Evolutionary conservation across 805 yeast species (phyloP), one percentile per base, ranked within the genome.

Genomic region (Wickerhamomyces silvicola): DNA sequence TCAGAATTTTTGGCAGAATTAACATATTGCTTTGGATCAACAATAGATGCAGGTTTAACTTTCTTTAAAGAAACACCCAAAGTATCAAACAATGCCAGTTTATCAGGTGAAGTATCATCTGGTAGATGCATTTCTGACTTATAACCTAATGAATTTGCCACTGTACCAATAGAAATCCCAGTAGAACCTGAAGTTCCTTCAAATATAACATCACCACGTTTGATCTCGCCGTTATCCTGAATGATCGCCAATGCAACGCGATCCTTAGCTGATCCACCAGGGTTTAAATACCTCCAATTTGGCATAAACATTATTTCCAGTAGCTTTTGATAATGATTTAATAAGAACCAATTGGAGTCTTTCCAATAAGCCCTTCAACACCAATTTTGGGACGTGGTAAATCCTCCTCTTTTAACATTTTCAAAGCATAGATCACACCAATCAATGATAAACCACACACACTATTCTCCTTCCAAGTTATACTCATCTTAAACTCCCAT

Each of bases 181-280:
- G 98, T 90, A 0, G 97, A 87, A 0, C 98, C 98, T 9, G 92
- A 80, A 0, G 98, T 92, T 7, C 98, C 98, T 60, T 90, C 98
- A 55, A 78, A 87, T 2, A 90, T 81, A 10, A 77, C 65, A 48
- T 85, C 92, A 2, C 83, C 86, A 32, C 66, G 58, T 5, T 61
- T 52, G 24, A 88, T 54, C 6, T 62, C 50, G 1, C 92, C 92
- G 28, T 81, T 82, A 15, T 74, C 73, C 35, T 73, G 63, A 12
- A 90, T 81, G 27, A 90, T 81, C 4, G 92, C 85, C 14, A 83
- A 60, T 0, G 97, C 97, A 13, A 92, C 95, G 27, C 98, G 64
- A 53, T 90, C 98, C 46, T 90, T 90, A 5, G 97, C 95, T 31
- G 94, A 81, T 0, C 97, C 97, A 1, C 90, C 98, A 0, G 97